phyloP scores from a whole-genome alignment of 2,329 filamentous ascomycete species.

The Dryadomyces quercivorus region DNA sequence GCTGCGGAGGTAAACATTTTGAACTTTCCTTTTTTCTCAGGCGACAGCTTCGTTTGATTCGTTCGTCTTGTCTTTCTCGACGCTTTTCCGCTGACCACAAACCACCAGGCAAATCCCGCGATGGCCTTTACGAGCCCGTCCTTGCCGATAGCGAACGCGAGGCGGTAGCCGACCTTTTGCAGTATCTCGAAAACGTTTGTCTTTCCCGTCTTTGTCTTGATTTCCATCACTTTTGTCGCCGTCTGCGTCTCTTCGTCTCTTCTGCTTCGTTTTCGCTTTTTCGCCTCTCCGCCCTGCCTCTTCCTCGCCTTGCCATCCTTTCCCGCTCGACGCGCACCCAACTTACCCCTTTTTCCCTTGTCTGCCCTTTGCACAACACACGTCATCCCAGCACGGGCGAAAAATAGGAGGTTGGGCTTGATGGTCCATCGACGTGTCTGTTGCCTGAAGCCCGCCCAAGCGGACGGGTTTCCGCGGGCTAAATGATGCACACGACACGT shows the following conservation, averaged over 20 bases:
- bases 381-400: background rate
- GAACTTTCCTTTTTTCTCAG: background rate
- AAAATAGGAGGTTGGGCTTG: background rate
- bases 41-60: background rate
- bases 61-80: background rate
- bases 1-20: conserved; percentile 44
- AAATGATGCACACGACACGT: background rate
- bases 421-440: background rate
- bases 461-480: background rate
- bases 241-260: background rate
- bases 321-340: background rate
- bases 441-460: background rate
- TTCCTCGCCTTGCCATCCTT: background rate
- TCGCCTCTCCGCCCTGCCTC: background rate
- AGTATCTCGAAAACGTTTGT: conserved; percentile 90
- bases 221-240: background rate
- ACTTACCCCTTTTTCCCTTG: background rate
- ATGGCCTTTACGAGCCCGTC: conserved; percentile 74
- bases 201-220: background rate
- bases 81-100: background rate
- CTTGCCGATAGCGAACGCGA: conserved; percentile 94
- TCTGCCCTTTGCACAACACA: background rate
- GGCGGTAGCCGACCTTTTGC: conserved; percentile 86
- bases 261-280: background rate
- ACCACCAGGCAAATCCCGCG: conserved; percentile 55